A percentile compares a stretch with the other conserved stretches of the same genome.
phyloP scores from a whole-genome alignment of 306 rosid species.

The Alnus rubra region DNA sequence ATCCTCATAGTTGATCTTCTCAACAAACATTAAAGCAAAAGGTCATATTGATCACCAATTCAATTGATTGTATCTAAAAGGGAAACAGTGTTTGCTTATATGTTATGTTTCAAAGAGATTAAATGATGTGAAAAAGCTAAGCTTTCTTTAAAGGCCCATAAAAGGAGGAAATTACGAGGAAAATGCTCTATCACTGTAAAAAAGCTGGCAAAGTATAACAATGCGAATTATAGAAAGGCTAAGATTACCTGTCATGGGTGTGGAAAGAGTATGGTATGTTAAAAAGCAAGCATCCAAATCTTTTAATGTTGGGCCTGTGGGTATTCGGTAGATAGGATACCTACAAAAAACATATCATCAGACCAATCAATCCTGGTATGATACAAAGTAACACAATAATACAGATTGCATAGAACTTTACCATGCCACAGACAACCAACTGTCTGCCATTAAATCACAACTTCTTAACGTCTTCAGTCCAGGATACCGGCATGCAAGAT shows the following conservation, averaged over 20 bases:
- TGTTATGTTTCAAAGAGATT: background rate
- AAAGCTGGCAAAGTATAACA: background rate
- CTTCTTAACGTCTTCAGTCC: conserved; percentile 74
- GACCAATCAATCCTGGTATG: conserved; percentile 26
- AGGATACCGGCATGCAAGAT: conserved; percentile 66
- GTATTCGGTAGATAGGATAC: conserved; percentile 96
- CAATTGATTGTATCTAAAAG: background rate
- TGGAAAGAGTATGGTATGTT: conserved; percentile 80
- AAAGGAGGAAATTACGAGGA: no score
- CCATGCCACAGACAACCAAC: conserved; percentile 98
- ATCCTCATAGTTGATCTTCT: background rate
- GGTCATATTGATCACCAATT: background rate
- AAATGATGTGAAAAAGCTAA: background rate
- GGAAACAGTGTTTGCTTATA: background rate
- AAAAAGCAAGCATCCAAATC: conserved; percentile 90
- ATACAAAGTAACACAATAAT: conserved; percentile 14
- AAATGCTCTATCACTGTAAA: background rate
- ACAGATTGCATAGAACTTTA: conserved; percentile 34
- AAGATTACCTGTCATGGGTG: conserved; percentile 66
- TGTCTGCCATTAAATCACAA: conserved; percentile 73
- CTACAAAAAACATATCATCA: conserved; percentile 46
- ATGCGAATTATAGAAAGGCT: conserved; percentile 4
- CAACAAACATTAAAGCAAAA: background rate
- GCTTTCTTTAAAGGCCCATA: background rate
- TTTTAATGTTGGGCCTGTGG: conserved; percentile 83